Conservation (phyloP, 805 yeast genomes). For the Lachancea waltii region DNA sequence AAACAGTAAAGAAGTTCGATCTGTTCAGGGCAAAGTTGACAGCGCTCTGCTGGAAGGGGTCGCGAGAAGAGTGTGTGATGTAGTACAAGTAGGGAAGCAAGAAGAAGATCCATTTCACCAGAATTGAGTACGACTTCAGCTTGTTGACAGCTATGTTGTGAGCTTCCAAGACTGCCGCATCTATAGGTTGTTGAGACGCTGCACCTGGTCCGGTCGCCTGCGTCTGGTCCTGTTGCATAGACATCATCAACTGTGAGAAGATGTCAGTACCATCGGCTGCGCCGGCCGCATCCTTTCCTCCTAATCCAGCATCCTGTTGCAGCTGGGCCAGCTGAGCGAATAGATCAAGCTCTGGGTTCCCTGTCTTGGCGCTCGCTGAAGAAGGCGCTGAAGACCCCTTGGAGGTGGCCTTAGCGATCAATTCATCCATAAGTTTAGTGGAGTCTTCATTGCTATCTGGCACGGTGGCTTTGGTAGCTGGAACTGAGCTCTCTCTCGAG, state of each 20-base stretch:
- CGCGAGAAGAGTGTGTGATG: constrained; percentile 13
- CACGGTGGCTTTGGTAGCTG: constrained; percentile 3
- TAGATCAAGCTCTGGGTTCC: constrained; percentile 22
- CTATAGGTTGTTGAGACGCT: constrained; percentile 5
- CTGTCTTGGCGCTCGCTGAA: not conserved
- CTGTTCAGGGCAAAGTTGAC: constrained; percentile 14
- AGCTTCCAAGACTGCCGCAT: constrained; percentile 21
- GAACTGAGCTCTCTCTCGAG: constrained; percentile 4
- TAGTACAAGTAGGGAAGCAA: constrained; percentile 28
- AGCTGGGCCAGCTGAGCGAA: constrained; percentile 26
- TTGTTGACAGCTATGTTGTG: constrained; percentile 26
- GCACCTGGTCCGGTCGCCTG: constrained; percentile 9
- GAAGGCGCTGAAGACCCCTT: constrained; percentile 1
- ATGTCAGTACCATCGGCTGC: too few species aligned
- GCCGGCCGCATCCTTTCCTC: too few species aligned
- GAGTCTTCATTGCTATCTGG: constrained; percentile 6
- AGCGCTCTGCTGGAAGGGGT: not conserved
- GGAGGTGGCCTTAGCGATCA: constrained; percentile 14
- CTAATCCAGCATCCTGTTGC: too few species aligned
- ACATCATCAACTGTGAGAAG: constrained; percentile 19
- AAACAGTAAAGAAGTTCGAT: constrained; percentile 30
- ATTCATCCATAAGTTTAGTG: constrained; percentile 17
- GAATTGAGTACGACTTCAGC: constrained; percentile 26
- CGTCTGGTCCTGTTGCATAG: constrained; percentile 15
- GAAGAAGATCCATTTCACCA: constrained; percentile 29